Conservation (phyloP, 2,329 filamentous ascomycete species). For the Akanthomyces dipterigenus region DNA sequence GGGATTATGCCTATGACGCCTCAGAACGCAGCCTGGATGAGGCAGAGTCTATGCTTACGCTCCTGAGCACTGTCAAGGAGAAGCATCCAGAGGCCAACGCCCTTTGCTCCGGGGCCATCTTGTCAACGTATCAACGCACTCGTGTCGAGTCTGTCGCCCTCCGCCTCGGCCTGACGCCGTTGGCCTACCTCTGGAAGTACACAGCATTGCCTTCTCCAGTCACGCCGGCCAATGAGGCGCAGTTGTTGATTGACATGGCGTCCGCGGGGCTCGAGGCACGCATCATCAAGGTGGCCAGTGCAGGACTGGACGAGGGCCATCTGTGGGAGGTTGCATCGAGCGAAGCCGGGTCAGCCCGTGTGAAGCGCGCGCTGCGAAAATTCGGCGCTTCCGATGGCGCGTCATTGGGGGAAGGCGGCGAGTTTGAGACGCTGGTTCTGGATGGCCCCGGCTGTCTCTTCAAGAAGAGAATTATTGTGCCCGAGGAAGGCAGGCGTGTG, state of each 20-base stretch:
- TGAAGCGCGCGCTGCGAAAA: constrained; percentile 50
- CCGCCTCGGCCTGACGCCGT: constrained; percentile 73
- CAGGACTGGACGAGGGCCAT: constrained; percentile 72
- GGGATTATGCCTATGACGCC: constrained; percentile 54
- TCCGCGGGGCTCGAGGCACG: constrained; percentile 73
- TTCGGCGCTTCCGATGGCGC: constrained; percentile 66
- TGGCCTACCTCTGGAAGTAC: constrained; percentile 92
- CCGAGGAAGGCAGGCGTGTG: constrained; percentile 42
- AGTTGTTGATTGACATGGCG: constrained; percentile 75
- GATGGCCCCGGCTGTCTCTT: constrained; percentile 71
- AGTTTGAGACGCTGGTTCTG: constrained; percentile 89
- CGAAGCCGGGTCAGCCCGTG: constrained; percentile 36
- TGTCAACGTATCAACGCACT: constrained; percentile 93
- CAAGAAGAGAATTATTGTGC: constrained; percentile 61
- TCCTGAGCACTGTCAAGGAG: constrained; percentile 60
- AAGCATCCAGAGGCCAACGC: constrained; percentile 78
- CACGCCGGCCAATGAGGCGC: constrained; percentile 34
- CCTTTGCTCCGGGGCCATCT: constrained; percentile 81
- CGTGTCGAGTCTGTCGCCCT: constrained; percentile 86
- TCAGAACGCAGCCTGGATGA: constrained; percentile 53
- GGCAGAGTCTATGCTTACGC: constrained; percentile 76
- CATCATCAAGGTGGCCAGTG: constrained; percentile 91
- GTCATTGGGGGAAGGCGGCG: constrained; percentile 84
- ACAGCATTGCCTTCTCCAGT: constrained; percentile 56
- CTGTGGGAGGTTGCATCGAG: constrained; percentile 76